These are phyloP conservation scores for Theileria luwenshuni DNA, from an alignment of 169 alveolate genomes.

Conservation along the genomic window DNA sequence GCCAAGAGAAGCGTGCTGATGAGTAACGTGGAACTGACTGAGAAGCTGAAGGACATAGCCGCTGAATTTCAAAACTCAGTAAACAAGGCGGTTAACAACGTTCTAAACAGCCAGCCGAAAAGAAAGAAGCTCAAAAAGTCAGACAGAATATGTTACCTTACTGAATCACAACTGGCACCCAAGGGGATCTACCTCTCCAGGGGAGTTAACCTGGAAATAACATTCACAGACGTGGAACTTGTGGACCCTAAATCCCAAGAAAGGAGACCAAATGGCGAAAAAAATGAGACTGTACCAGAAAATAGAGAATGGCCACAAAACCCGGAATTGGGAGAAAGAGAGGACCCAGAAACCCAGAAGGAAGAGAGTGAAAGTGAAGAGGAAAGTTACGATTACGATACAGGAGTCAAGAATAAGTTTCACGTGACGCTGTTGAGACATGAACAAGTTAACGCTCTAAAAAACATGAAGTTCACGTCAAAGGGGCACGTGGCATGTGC, in stretches of 20 bases:
- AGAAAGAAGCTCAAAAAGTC: background rate
- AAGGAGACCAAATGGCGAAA: background rate
- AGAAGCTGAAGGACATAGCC: conserved; percentile 45
- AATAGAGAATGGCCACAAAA: too few species aligned
- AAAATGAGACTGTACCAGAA: too few species aligned
- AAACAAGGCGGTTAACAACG: conserved; percentile 37
- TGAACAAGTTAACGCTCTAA: conserved; percentile 17
- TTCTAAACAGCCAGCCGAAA: background rate
- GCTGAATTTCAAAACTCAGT: conserved; percentile 52
- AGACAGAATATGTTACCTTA: conserved; percentile 22
- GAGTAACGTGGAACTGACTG: conserved; percentile 38
- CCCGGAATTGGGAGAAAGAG: background rate
- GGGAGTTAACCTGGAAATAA: conserved; percentile 51
- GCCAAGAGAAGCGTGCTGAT: conserved; percentile 57
- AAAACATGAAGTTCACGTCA: conserved; percentile 11
- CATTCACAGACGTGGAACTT: conserved; percentile 43
- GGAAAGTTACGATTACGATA: conserved; percentile 34
- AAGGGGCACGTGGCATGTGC: conserved; percentile 45
- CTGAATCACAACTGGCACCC: conserved; percentile 63
- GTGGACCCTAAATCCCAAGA: conserved; percentile 43
- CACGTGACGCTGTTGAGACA: conserved; percentile 64
- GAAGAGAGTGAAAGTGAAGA: conserved; percentile 19
- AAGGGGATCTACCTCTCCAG: conserved; percentile 47
- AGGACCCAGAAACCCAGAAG: conserved; percentile 10
- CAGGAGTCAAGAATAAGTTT: conserved; percentile 48